Base-by-base conservation (phyloP, 345 rosid genomes). In the Garcia nutans region DNA sequence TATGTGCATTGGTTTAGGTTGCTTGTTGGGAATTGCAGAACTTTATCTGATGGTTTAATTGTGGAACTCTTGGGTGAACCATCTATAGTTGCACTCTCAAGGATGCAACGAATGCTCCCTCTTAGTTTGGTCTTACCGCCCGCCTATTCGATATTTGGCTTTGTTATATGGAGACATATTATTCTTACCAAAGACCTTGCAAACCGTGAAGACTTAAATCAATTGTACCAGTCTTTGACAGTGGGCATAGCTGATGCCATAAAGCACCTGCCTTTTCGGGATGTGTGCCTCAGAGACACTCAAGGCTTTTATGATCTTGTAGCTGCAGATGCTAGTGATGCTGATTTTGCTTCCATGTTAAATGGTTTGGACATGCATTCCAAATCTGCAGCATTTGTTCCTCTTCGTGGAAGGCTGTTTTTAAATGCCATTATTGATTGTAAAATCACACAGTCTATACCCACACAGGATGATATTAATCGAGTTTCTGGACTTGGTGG, bases 51-150 rank as follows among this genome's bases (percentile, higher is more conserved):
- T 79, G 99, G 99, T 72, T 80, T 92, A 61, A 80, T 96, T 76
- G 91, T 90, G 81, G 98, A 91, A 65, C 97, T 96, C 76, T 82
- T 93, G 74, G 99, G 98, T 49, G 97, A 96, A 82, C 93, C 94
- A 73, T 89, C 92, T 26, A 77, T 92, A 44, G 86, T 89, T 76
- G 97, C 98, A 84, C 86, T 96, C 76, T 91, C 94, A 54, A 92
- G 97, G 86, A 96, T 93, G 97, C 99, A 96, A 79, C 89, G 91
- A 71, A 83, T 89, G 83, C 93, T 96, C 52, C 97, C 98, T 64
- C 84, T 93, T 68, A 79, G 84, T 74, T 90, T 92, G 89, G 98
- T 93, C 71, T 89, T 93, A 77, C 99, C 97, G 57, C 98, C 99
- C 23, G 94, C 98, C 23, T 93, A 87, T 81, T 84, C 91, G 44